A percentile compares a stretch with the other conserved stretches of the same genome.
phyloP scores from a whole-genome alignment of 805 yeast species.

The Peterozyma xylosa region DNA sequence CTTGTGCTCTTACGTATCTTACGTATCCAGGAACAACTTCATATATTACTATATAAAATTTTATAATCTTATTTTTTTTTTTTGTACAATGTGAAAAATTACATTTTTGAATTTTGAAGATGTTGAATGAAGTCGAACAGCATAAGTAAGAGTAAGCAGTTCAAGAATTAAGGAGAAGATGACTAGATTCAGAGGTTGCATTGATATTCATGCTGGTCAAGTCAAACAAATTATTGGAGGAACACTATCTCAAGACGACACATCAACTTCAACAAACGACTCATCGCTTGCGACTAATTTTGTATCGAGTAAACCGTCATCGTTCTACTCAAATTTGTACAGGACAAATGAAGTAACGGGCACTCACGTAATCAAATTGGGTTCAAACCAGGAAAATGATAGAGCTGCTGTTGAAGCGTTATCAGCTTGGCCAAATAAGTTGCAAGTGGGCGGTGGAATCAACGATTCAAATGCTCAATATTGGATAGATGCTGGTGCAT shows the following conservation, averaged over 20 bases:
- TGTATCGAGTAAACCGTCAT: slow-evolving; percentile 66
- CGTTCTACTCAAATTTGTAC: slow-evolving; percentile 70
- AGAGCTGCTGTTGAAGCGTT: slow-evolving; percentile 76
- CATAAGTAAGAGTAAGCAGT: slow-evolving; percentile 1
- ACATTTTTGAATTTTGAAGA: not conserved
- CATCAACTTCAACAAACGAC: slow-evolving; percentile 25
- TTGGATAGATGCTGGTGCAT: slow-evolving; percentile 78
- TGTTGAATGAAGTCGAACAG: not conserved
- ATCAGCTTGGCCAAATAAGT: slow-evolving; percentile 56
- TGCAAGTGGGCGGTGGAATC: slow-evolving; percentile 95
- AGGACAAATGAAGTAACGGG: slow-evolving; percentile 50
- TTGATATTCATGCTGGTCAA: slow-evolving; percentile 89
- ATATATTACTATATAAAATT: no score
- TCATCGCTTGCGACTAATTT: slow-evolving; percentile 57
- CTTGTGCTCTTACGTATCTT: no score
- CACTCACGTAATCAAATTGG: slow-evolving; percentile 91
- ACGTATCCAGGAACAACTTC: no score
- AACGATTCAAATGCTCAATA: slow-evolving; percentile 59
- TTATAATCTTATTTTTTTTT: not conserved
- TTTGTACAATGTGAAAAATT: not conserved
- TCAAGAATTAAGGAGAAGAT: slow-evolving; percentile 25
- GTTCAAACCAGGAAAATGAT: slow-evolving; percentile 69
- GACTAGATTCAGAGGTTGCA: slow-evolving; percentile 91
- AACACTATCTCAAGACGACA: slow-evolving; percentile 55
- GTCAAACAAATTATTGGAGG: slow-evolving; percentile 98